Percentiles rank a stretch among this genome's conserved stretches.
These are phyloP conservation scores for Boletus insuetus DNA, from an alignment of 768 basidiomycete genomes.

Conservation along the genomic window DNA sequence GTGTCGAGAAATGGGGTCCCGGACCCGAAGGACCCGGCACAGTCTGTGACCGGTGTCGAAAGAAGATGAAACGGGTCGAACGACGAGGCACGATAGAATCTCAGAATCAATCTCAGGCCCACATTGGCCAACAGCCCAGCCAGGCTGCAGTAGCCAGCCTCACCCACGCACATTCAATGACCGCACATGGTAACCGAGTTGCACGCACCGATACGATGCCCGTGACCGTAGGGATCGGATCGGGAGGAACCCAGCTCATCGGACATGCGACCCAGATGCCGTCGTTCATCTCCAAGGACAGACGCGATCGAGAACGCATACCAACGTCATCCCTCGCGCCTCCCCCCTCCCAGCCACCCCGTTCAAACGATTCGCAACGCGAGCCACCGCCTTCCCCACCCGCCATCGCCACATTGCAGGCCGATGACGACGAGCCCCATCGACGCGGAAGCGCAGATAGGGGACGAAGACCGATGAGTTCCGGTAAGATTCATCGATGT, in stretches of 20 bases:
- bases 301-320: conserved; percentile 25
- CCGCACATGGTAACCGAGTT: conserved; percentile 22
- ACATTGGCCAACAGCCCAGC: conserved; percentile 11
- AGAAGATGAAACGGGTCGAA: conserved; percentile 86
- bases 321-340: conserved; percentile 27
- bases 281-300: conserved; percentile 25
- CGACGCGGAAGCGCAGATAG: conserved; percentile 21
- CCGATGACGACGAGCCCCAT: conserved; percentile 25
- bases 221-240: conserved; percentile 25
- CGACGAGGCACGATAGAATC: conserved; percentile 62
- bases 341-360: conserved; percentile 13
- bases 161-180: conserved; percentile 21
- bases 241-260: conserved; percentile 25
- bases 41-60: conserved; percentile 81
- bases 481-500: conserved; percentile 13
- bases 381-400: conserved; percentile 32
- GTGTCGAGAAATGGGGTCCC: conserved; percentile 87
- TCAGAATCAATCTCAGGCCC: conserved; percentile 24
- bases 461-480: conserved; percentile 30
- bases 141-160: conserved; percentile 4
- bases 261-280: conserved; percentile 21
- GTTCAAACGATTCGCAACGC: conserved; percentile 16
- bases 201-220: conserved; percentile 34
- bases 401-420: conserved; percentile 31
- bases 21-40: conserved; percentile 82